Evolutionary conservation across 75 land plant species (phyloP).

Genomic region (Pinus taeda): DNA sequence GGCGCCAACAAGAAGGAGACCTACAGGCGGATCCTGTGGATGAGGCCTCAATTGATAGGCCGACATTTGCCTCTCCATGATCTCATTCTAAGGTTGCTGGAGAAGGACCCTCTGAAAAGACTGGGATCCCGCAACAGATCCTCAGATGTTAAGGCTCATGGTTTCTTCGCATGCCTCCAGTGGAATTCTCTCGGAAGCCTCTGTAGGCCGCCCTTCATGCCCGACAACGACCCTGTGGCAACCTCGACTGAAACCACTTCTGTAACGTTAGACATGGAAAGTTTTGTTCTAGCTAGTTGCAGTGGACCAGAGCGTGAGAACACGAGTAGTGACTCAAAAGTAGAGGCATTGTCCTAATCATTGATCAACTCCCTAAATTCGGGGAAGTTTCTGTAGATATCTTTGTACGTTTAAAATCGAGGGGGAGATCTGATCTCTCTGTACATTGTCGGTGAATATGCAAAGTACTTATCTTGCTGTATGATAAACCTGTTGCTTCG

Average conservation of each 20-base stretch:
- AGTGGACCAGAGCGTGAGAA: neutral
- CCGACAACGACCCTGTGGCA: neutral
- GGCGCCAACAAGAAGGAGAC: slow-evolving; percentile 23
- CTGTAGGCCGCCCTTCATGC: slow-evolving; percentile 60
- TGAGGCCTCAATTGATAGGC: neutral
- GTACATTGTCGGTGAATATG: too few relatives aligned
- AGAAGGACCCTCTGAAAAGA: slow-evolving; percentile 58
- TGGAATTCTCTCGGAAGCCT: slow-evolving; percentile 62
- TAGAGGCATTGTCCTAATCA: slow-evolving; percentile 1
- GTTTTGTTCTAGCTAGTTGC: neutral
- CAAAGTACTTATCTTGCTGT: too few relatives aligned
- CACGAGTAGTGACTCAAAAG: neutral
- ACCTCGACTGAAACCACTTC: too few relatives aligned
- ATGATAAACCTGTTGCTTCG: too few relatives aligned
- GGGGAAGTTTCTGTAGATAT: too few relatives aligned
- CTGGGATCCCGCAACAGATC: slow-evolving; percentile 58
- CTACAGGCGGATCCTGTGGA: slow-evolving; percentile 11
- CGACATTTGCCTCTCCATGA: slow-evolving; percentile 24
- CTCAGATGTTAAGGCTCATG: slow-evolving; percentile 59
- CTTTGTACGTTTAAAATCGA: too few relatives aligned
- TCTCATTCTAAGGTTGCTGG: slow-evolving; percentile 47
- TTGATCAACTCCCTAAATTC: too few relatives aligned
- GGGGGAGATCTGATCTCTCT: too few relatives aligned
- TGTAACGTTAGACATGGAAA: neutral
- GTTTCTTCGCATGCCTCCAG: slow-evolving; percentile 53